These are phyloP conservation scores for Syzygium aqueum DNA, from an alignment of 345 rosid genomes.

Conservation along the genomic window DNA sequence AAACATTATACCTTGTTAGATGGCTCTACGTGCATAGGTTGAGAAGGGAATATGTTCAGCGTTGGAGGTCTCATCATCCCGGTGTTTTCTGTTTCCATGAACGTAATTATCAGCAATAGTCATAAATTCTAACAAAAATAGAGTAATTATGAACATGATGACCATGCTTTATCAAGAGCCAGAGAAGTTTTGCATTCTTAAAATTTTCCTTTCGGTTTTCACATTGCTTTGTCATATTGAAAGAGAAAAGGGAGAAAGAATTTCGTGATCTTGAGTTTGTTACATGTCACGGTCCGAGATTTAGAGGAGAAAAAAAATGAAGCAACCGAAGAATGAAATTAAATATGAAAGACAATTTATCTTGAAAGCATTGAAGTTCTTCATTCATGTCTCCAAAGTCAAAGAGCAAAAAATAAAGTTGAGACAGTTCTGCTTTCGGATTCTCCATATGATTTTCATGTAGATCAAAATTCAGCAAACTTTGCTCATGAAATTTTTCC, in stretches of 20 bases:
- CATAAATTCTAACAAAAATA: background rate
- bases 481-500: background rate
- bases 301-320: background rate
- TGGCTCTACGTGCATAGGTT: conserved; percentile 85
- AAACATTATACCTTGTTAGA: conserved; percentile 21
- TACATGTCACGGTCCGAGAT: background rate
- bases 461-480: background rate
- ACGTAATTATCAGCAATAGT: background rate
- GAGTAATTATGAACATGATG: background rate
- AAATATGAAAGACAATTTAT: background rate
- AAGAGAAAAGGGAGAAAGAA: conserved; percentile 4
- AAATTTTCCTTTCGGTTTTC: background rate
- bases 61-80: conserved; percentile 89
- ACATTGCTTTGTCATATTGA: background rate
- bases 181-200: background rate
- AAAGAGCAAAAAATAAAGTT: background rate
- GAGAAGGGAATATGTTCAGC: conserved; percentile 93
- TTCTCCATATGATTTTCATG: background rate
- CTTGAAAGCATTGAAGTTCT: background rate
- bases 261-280: background rate
- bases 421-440: background rate
- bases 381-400: background rate
- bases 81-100: background rate
- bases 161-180: conserved; percentile 1
- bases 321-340: background rate